Base-by-base conservation (phyloP, 1,284 basidiomycete species). In the Trametes polyzona region DNA sequence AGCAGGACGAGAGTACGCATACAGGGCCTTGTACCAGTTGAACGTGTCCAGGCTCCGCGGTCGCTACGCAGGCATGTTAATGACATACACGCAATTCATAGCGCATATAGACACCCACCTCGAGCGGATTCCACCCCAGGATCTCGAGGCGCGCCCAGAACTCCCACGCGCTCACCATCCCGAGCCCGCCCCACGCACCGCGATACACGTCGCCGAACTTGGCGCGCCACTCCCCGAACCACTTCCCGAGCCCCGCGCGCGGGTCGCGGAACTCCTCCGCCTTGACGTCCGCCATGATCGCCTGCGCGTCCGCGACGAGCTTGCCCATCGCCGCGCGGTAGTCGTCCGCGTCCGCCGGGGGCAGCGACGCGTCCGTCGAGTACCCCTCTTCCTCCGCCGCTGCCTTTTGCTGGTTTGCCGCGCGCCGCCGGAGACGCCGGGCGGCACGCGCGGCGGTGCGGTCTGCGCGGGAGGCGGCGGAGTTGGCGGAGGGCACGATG, bases 81-180 rank as follows among this genome's bases (percentile, higher is more conserved):
- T 14, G 16, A 14, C 11, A 29, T 6, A 8, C 11, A 6, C 4
- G 29, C 46, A n/a, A n/a, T n/a, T n/a, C n/a, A n/a, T n/a, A 3
- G n/a, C 29, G 35, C 9, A 9, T 17, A 8, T 12, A 39, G 32
- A 24, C 23, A 75, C 83, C 64, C 67, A 92, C 93, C 74, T 90
- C 83, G 27, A 96, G 79, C 37, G 92, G 92, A 70, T 95, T 87
- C 95, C 96, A 97, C 2, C 88, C 88, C 4, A 92, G 76, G 69
- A 91, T 82, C 74, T 98, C 96, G 47, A 95, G 76, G 50, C 95
- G 79, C 19, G 87, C 87, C 94, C 95, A 98, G 71, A 96, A 97
- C 74, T 97, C 95, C 95, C 96, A 98, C 35, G 92, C 93, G 56
- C 90, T 89, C 0, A 96, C 88, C 54, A 96, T 82, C 0, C 90